These are phyloP conservation scores for Talaromyces sp. DNA, from an alignment of 2,329 filamentous ascomycete species.

Conservation along the genomic window DNA sequence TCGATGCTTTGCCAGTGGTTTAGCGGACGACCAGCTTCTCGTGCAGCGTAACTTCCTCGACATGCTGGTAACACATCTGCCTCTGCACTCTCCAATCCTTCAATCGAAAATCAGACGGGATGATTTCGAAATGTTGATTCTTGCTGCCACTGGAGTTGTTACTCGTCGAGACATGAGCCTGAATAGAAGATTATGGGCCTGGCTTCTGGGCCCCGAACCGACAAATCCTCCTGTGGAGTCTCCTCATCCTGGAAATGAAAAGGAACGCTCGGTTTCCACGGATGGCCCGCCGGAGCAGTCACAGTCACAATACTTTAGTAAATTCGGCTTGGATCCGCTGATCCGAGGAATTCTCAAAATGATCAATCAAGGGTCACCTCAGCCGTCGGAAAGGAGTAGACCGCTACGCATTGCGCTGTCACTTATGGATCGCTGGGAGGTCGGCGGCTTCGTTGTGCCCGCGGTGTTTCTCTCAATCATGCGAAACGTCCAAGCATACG, in stretches of 20 bases:
- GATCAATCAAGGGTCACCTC: constrained; percentile 54
- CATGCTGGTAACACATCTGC: constrained; percentile 81
- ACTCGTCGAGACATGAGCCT: constrained; percentile 91
- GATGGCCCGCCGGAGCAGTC: constrained; percentile 46
- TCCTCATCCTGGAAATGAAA: constrained; percentile 22
- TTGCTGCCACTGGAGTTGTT: constrained; percentile 81
- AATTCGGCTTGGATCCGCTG: constrained; percentile 68
- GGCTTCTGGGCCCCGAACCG: constrained; percentile 81
- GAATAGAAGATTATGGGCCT: constrained; percentile 90
- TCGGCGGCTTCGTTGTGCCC: constrained; percentile 82
- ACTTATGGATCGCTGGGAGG: constrained; percentile 97
- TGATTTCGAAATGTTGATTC: constrained; percentile 76
- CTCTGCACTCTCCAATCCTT: constrained; percentile 74
- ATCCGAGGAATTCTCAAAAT: constrained; percentile 69
- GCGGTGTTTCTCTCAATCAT: constrained; percentile 84
- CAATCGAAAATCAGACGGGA: constrained; percentile 65
- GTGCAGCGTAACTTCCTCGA: constrained; percentile 94
- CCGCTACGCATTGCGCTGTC: constrained; percentile 91
- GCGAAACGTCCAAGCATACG: constrained; percentile 70
- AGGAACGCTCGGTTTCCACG: constrained; percentile 16
- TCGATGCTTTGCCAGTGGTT: constrained; percentile 84
- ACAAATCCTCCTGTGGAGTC: constrained; percentile 26
- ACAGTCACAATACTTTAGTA: constrained; percentile 75
- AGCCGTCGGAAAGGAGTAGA: constrained; percentile 64
- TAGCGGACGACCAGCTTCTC: constrained; percentile 79